phyloP scores from a whole-genome alignment of 495 filamentous ascomycete genomes.

The Immersiella caudata region DNA sequence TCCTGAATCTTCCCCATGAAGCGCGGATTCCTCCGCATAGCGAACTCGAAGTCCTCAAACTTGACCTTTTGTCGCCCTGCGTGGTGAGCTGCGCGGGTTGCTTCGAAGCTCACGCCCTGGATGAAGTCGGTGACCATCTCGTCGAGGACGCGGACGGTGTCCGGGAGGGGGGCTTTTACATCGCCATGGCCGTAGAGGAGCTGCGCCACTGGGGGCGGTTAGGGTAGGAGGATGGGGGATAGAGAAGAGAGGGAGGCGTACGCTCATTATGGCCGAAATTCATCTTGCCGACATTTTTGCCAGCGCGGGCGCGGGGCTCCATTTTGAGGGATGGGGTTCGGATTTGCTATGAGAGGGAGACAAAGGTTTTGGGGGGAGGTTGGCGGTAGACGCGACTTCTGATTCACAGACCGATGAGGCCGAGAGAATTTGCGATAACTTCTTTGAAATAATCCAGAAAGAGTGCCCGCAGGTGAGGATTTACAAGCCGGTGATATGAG shows the following conservation, averaged over 20 bases:
- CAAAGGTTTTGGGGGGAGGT: background rate
- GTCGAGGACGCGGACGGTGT: slow-evolving; percentile 84
- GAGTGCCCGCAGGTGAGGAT: no score
- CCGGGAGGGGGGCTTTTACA: slow-evolving; percentile 66
- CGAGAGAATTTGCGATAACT: background rate
- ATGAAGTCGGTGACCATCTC: slow-evolving; percentile 93
- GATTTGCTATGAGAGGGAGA: background rate
- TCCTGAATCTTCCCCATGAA: slow-evolving; percentile 91
- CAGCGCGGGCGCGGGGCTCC: slow-evolving; percentile 75
- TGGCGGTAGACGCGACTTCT: background rate
- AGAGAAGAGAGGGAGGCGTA: slow-evolving; percentile 46
- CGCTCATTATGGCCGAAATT: slow-evolving; percentile 79
- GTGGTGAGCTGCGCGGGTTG: slow-evolving; percentile 77
- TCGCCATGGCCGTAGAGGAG: slow-evolving; percentile 91
- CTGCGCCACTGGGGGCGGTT: slow-evolving; percentile 60
- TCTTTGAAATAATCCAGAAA: background rate
- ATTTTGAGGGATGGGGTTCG: slow-evolving; percentile 41
- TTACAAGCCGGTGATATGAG: background rate
- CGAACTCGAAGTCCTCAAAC: slow-evolving; percentile 95
- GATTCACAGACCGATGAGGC: background rate
- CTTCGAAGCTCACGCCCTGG: slow-evolving; percentile 86
- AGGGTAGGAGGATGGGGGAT: slow-evolving; percentile 12
- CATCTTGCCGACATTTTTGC: slow-evolving; percentile 85
- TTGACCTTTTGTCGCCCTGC: slow-evolving; percentile 92
- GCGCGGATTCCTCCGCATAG: slow-evolving; percentile 77